phyloP scores from a whole-genome alignment of 306 rosid species.

The Luffa acutangula region DNA sequence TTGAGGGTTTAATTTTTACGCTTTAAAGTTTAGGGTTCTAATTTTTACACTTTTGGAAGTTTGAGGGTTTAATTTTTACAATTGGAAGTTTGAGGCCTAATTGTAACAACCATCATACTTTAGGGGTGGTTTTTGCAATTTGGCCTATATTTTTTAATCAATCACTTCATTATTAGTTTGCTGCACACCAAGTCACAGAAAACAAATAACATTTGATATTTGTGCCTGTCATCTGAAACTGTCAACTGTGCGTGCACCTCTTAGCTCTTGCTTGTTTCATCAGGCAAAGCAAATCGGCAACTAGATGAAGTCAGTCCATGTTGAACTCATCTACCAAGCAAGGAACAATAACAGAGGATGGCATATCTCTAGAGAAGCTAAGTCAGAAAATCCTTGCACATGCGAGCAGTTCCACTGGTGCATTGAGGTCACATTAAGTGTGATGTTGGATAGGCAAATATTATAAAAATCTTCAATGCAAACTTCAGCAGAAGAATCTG shows the following conservation, averaged over 20 bases:
- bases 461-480: conserved; percentile 34
- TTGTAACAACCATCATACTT: too few species aligned
- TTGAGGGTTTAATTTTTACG: too few species aligned
- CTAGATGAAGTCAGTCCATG: not conserved
- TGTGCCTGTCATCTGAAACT: not conserved
- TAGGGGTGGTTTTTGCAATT: too few species aligned
- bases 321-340: not conserved
- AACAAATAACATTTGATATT: not conserved
- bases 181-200: not conserved
- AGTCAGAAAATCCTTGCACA: conserved; percentile 6
- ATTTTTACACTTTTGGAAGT: too few species aligned
- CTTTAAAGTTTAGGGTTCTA: too few species aligned
- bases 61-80: too few species aligned
- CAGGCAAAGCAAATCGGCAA: not conserved
- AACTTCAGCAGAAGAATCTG: conserved; percentile 48
- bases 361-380: not conserved
- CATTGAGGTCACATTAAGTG: conserved; percentile 10
- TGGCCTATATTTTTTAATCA: not conserved
- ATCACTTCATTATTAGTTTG: not conserved
- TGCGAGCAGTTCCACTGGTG: conserved; percentile 1
- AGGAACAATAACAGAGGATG: not conserved
- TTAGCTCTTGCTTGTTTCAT: not conserved
- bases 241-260: not conserved
- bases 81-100: too few species aligned
- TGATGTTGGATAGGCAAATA: conserved; percentile 40